Base-by-base conservation (phyloP, 1,284 basidiomycete species). In the Papiliotrema flavescens region DNA sequence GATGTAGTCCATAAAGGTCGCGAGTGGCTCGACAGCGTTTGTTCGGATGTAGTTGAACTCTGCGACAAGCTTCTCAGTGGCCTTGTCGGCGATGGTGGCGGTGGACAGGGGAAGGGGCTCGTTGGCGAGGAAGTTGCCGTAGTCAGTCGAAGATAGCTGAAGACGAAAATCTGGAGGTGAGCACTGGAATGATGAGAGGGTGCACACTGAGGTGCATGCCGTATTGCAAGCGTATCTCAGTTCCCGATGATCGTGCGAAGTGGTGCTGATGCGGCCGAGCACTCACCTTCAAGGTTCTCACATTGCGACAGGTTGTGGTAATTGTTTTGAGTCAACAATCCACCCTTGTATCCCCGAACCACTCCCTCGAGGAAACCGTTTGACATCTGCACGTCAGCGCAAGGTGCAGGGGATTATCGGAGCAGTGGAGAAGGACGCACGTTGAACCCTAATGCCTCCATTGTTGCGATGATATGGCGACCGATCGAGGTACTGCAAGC, bases 41-140 rank as follows among this genome's bases (percentile, higher is more conserved):
- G 81, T 87, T 54, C 90, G 83, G 52, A 98, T 79, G 75, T 89
- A 98, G 77, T 95, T 91, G 83, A 98, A 98, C 74, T 98, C 96
- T 73, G 93, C 87, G 20, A 99, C 94, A 37, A 99, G 85, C 62
- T 92, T 83, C 70, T 92, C 87, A 0, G 94, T 97, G 15, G 96
- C 95, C 78, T 89, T 94, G 77, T 96, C 93, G 15, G 91, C 85
- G 70, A 98, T 97, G 48, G 91, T 94, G 4, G 91, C 87, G 7
- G 95, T 98, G 49, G 91, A 90, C 57, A 98, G 84, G 17, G 94
- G 95, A n/a, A 90, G 83, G 3, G 94, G 87, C 75, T 98, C 96
- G 73, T 97, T 98, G 36, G 95, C 86, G 47, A 99, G 86, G 75
- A 99, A 98, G 79, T 93, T 97, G 71, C 94, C 93, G 76, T 99